Conservation (phyloP, 192 early-diverging fungal genomes). For the Entrophospora sp. region DNA sequence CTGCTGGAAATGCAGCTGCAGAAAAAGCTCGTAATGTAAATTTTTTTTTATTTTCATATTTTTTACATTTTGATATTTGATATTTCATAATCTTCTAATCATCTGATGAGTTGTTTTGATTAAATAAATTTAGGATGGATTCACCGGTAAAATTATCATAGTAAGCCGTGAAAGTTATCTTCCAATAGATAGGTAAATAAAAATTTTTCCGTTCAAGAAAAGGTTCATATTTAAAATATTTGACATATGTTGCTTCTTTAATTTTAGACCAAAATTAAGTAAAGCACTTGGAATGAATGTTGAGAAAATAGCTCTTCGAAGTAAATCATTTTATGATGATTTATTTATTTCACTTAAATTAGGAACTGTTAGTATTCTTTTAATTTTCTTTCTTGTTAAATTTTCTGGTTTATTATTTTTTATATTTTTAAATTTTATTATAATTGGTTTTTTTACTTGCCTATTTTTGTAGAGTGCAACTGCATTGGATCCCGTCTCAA, state of each 20-base stretch:
- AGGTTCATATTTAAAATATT: neutral
- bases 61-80: neutral
- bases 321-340: constrained; percentile 31
- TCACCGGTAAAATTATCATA: constrained; percentile 35
- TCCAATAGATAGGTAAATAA: constrained; percentile 41
- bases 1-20: constrained; percentile 35
- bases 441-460: neutral
- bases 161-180: constrained; percentile 41
- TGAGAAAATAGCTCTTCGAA: constrained; percentile 33
- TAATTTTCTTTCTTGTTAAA: neutral
- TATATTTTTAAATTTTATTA: neutral
- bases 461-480: constrained; percentile 20
- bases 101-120: no score
- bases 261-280: constrained; percentile 41
- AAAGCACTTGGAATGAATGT: constrained; percentile 35
- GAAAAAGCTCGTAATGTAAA: constrained; percentile 39
- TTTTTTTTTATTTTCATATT: neutral
- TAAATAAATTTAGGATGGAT: constrained; percentile 40
- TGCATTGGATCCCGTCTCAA: constrained; percentile 30
- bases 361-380: constrained; percentile 26
- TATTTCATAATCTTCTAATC: no score
- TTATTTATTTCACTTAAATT: constrained; percentile 37
- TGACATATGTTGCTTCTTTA: neutral
- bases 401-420: neutral
- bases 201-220: neutral